Conservation (phyloP, 1,284 basidiomycete genomes). For the Schizophyllum commune region DNA sequence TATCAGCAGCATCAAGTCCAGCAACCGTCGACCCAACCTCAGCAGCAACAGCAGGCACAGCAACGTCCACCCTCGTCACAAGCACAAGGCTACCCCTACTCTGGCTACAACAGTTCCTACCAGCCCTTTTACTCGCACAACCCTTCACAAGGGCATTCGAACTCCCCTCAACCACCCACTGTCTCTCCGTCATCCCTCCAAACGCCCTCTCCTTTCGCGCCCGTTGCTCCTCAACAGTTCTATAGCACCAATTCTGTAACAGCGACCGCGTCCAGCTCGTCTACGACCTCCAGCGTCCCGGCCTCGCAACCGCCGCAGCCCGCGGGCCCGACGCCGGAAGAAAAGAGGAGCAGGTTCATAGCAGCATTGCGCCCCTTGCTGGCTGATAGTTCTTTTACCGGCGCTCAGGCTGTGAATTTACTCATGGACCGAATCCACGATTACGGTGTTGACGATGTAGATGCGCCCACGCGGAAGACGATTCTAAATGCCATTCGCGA, state of each 20-base stretch:
- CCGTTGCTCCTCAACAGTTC: conserved; percentile 10
- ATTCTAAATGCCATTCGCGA: conserved; percentile 73
- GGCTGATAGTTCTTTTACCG: conserved; percentile 50
- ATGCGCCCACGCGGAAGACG: conserved; percentile 51
- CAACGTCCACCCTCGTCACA: conserved; percentile 10
- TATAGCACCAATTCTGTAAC: conserved; percentile 29
- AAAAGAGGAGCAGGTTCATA: conserved; percentile 44
- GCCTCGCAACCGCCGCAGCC: conserved; percentile 15
- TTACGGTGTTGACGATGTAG: conserved; percentile 55
- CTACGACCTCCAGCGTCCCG: conserved; percentile 17
- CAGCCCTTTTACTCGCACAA: background rate
- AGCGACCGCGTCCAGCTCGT: conserved; percentile 28
- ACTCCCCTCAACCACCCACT: conserved; percentile 22
- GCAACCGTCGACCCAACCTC: conserved; percentile 11
- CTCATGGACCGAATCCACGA: conserved; percentile 49
- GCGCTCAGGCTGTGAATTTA: conserved; percentile 55
- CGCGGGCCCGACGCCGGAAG: conserved; percentile 20
- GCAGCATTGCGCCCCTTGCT: conserved; percentile 44
- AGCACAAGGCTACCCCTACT: background rate
- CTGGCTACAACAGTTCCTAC: conserved; percentile 5
- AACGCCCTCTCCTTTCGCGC: conserved; percentile 28
- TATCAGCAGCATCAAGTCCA: conserved; percentile 12
- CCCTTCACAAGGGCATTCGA: background rate
- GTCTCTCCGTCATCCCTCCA: conserved; percentile 63
- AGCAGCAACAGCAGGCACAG: conserved; percentile 11